A percentile compares a stretch with the other conserved stretches of the same genome.
phyloP scores from a whole-genome alignment of 2,329 filamentous ascomycete genomes.

The Pseudogymnoascus sp. region DNA sequence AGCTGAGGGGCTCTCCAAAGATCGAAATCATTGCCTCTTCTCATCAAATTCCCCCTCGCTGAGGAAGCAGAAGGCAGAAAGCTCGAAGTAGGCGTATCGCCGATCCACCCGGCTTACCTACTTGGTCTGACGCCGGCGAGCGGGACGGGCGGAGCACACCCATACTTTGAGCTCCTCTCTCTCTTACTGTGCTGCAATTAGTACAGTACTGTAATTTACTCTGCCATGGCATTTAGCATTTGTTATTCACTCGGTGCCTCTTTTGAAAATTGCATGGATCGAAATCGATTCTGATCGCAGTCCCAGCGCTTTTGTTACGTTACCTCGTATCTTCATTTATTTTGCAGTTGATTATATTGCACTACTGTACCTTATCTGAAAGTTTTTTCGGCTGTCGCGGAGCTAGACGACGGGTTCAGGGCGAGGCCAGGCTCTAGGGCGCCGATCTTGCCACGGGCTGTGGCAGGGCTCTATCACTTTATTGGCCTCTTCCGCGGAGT shows the following conservation, averaged over 20 bases:
- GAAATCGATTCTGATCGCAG: not conserved
- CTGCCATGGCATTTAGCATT: not conserved
- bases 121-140: not conserved
- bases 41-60: not conserved
- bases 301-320: not conserved
- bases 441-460: not conserved
- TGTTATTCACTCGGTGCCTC: not conserved
- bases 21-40: not conserved
- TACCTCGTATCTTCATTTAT: constrained; percentile 4
- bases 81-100: not conserved
- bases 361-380: constrained; percentile 7
- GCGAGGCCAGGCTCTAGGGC: not conserved
- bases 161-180: not conserved
- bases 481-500: not conserved
- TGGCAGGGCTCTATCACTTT: not conserved
- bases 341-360: not conserved
- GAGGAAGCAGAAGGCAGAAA: not conserved
- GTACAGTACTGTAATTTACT: not conserved
- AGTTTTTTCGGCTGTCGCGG: not conserved
- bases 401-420: constrained; percentile 3
- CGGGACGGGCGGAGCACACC: not conserved
- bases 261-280: not conserved
- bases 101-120: constrained; percentile 1
- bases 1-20: not conserved
- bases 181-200: too few relatives aligned